Base-by-base conservation (phyloP, 768 basidiomycete species). In the Lactarius indigo region DNA sequence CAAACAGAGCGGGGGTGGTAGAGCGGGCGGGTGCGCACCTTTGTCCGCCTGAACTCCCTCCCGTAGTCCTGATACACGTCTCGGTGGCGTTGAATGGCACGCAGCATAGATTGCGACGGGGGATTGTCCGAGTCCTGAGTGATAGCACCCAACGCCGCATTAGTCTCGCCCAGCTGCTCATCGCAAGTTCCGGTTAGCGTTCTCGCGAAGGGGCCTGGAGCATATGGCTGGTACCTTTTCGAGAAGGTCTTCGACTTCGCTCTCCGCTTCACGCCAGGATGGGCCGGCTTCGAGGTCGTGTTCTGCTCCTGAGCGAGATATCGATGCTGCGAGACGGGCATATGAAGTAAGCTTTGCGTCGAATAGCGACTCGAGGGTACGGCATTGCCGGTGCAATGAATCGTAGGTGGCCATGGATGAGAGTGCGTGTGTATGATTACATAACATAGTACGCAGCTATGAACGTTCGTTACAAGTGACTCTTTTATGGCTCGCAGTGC, bases 261-360 rank as follows among this genome's bases (percentile, higher is more conserved):
- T 78, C 77, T 98, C 94, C 50, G 97, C 77, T 72, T 96, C 89
- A 76, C 83, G 83, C 90, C 89, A 88, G 71, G 92, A 81, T 75
- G 88, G 87, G 55, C 79, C 80, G 3, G 90, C 86, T 13, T 87
- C 89, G 39, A 64, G 30, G 35, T 70, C 70, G 73, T 90, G 91
- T 58, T 81, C 77, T 67, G 84, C 77, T 52, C 77, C 80, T 23
- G 77, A 77, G 63, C 80, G 80, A 15, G 85, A 84, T 68, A 89
- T 82, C 35, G 81, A 82, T 5, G 90, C 85, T 9, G 91, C 94
- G 50, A 97, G 81, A 71, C 93, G 91, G 23, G 93, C 87, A 77
- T 98, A 98, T 12, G 92, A 83, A 1, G 93, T 93, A 35, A 99
- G 83, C 76, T 97, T 96, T 37, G 90, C 80, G 74, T 97, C 94